phyloP scores from a whole-genome alignment of 331 rosid species.

The Acacia concinna region DNA sequence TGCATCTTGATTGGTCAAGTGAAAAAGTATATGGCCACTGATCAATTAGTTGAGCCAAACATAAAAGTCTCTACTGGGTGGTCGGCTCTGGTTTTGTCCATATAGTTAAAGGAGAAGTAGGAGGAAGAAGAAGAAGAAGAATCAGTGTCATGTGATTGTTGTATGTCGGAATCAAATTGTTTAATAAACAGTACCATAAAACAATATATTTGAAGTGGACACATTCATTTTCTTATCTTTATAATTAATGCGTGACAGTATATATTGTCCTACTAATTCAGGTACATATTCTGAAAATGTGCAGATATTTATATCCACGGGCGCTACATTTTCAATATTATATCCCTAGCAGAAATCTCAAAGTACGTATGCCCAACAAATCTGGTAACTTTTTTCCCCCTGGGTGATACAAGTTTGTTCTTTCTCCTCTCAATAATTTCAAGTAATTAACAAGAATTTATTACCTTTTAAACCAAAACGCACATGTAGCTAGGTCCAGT shows the following conservation, averaged over 20 bases:
- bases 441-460: not conserved
- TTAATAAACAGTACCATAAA: slow-evolving; percentile 11
- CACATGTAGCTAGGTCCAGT: slow-evolving; percentile 17
- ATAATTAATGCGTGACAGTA: slow-evolving; percentile 35
- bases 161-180: slow-evolving; percentile 29
- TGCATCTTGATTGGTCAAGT: not conserved
- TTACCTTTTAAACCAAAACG: slow-evolving; percentile 12
- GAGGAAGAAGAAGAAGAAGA: not conserved
- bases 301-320: slow-evolving; percentile 27
- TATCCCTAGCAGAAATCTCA: not conserved
- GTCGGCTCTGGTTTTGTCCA: not conserved
- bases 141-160: not conserved
- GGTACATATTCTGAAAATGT: slow-evolving; percentile 33
- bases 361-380: not conserved
- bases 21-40: not conserved
- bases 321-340: slow-evolving; percentile 5
- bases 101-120: not conserved
- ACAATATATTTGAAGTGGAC: slow-evolving; percentile 26
- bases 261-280: slow-evolving; percentile 30
- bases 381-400: not conserved
- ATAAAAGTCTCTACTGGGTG: not conserved
- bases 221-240: slow-evolving; percentile 32
- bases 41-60: not conserved
- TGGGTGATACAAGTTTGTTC: not conserved
- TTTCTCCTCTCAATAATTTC: slow-evolving; percentile 2